Percentiles rank a stretch among this genome's conserved stretches.
Evolutionary conservation across 1,139 yeast species (phyloP).

Genomic region (Geotrichum fermentans): DNA sequence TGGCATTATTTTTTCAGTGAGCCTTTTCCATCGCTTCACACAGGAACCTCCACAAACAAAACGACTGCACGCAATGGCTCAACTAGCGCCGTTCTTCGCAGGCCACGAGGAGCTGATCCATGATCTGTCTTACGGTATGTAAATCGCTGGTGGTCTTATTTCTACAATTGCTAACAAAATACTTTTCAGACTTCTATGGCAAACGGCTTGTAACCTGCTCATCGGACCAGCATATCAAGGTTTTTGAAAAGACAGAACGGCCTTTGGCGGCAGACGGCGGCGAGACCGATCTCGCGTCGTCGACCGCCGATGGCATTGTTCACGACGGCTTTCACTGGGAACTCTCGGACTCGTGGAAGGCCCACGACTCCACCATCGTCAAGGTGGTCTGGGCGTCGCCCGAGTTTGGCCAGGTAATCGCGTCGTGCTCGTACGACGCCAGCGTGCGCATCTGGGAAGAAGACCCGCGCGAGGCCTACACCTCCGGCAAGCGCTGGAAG

Average conservation of each 20-base stretch:
- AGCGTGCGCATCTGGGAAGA: conserved; percentile 91
- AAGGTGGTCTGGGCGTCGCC: conserved; percentile 92
- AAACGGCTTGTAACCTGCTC: conserved; percentile 86
- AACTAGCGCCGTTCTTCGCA: conserved; percentile 64
- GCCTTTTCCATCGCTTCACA: too few relatives aligned
- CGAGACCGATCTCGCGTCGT: not conserved
- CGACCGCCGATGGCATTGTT: conserved; percentile 7
- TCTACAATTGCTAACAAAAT: not conserved
- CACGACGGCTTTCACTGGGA: conserved; percentile 54
- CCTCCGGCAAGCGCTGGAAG: conserved; percentile 79
- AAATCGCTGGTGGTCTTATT: not conserved
- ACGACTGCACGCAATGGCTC: too few relatives aligned
- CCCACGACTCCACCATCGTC: conserved; percentile 85
- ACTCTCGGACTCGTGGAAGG: conserved; percentile 83
- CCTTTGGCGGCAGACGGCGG: not conserved
- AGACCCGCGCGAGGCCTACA: conserved; percentile 67
- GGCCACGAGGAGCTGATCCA: conserved; percentile 91
- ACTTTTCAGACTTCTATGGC: conserved; percentile 71
- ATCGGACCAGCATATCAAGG: conserved; percentile 85
- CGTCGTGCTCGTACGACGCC: conserved; percentile 85
- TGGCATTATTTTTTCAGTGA: too few relatives aligned
- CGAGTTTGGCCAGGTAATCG: conserved; percentile 79
- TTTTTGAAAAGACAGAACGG: conserved; percentile 59
- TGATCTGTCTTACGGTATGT: conserved; percentile 69
- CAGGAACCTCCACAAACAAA: too few relatives aligned